A percentile compares a stretch with the other conserved stretches of the same genome.
Evolutionary conservation across 2,329 filamentous ascomycete genomes (phyloP).

Genomic region (Ophiocordyceps sinensis): DNA sequence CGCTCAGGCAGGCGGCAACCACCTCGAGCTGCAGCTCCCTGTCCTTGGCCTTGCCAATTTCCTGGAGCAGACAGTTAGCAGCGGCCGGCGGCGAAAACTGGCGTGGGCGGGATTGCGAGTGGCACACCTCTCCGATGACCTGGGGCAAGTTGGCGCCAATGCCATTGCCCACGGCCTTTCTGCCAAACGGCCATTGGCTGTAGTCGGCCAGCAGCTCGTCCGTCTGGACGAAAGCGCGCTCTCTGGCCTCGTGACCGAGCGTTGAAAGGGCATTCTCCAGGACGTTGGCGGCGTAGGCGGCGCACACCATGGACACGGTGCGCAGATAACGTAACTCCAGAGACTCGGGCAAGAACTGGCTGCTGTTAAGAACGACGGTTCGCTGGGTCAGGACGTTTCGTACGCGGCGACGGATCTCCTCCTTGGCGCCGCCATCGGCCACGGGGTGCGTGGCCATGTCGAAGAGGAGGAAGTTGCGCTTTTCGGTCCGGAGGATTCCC

Average conservation of each 20-base stretch:
- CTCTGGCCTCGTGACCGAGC: constrained; percentile 83
- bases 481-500: constrained; percentile 94
- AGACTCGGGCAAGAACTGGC: constrained; percentile 83
- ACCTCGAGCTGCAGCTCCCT: constrained; percentile 95
- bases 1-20: constrained; percentile 88
- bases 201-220: constrained; percentile 93
- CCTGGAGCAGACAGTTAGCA: constrained; percentile 23
- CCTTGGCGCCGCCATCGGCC: constrained; percentile 90
- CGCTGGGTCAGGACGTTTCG: constrained; percentile 85
- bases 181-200: constrained; percentile 92
- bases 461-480: constrained; percentile 98
- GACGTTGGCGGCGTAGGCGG: constrained; percentile 94
- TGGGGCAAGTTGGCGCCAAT: constrained; percentile 88
- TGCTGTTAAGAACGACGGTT: constrained; percentile 76
- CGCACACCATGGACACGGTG: constrained; percentile 93
- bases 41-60: constrained; percentile 75
- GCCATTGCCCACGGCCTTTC: constrained; percentile 62
- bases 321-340: constrained; percentile 88
- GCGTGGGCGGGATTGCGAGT: not conserved
- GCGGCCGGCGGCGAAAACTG: not conserved
- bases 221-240: constrained; percentile 91
- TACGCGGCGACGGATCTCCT: constrained; percentile 87
- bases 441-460: constrained; percentile 99
- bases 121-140: constrained; percentile 57
- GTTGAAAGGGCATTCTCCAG: constrained; percentile 94